phyloP scores from a whole-genome alignment of 78 protist species.

The Tieghemostelium lacteum region DNA sequence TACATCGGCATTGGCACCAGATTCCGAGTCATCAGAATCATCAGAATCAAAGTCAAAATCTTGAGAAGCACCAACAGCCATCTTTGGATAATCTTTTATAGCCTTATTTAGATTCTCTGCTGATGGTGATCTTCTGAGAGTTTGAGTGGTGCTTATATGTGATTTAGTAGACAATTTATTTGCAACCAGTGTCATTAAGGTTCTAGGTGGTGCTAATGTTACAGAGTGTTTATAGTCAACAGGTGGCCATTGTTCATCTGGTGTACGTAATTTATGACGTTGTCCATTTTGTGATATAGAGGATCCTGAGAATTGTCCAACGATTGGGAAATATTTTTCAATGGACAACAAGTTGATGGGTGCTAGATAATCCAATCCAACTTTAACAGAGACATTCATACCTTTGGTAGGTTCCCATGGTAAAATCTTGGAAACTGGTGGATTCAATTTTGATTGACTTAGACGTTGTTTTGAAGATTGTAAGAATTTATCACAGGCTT shows the following conservation, averaged over 20 bases:
- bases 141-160: slow-evolving; percentile 63
- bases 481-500: slow-evolving; percentile 44
- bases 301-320: slow-evolving; percentile 19
- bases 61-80: neutral
- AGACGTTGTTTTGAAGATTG: neutral
- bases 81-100: neutral
- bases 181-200: slow-evolving; percentile 56
- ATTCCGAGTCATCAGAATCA: slow-evolving; percentile 22
- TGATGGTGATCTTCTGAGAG: slow-evolving; percentile 66
- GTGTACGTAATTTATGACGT: slow-evolving; percentile 51
- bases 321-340: slow-evolving; percentile 43
- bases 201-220: slow-evolving; percentile 51
- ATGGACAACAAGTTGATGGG: slow-evolving; percentile 53
- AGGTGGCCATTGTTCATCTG: slow-evolving; percentile 74
- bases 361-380: slow-evolving; percentile 45
- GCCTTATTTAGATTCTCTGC: slow-evolving; percentile 31
- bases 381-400: slow-evolving; percentile 37
- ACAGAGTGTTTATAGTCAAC: slow-evolving; percentile 63
- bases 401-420: slow-evolving; percentile 62
- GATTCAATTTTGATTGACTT: slow-evolving; percentile 18
- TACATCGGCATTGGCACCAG: slow-evolving; percentile 72
- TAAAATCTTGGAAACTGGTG: slow-evolving; percentile 61
- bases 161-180: slow-evolving; percentile 60
- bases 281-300: slow-evolving; percentile 18
- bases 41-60: slow-evolving; percentile 40